These are phyloP conservation scores for Encephalitozoon hellem DNA, from an alignment of 371 early-diverging fungal genomes.

Conservation along the genomic window DNA sequence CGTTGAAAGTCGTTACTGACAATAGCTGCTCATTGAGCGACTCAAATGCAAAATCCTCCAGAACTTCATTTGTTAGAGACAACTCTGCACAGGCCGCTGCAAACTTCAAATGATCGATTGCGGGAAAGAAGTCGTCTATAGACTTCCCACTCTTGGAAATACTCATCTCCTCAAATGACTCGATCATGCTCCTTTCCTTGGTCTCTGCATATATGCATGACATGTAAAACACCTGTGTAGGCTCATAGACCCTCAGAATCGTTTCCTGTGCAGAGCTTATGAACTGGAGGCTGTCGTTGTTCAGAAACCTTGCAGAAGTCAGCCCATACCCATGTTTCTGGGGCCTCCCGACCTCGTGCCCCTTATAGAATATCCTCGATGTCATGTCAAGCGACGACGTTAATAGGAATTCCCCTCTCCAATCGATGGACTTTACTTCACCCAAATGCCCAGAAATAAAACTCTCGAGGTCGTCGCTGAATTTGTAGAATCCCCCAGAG, in stretches of 20 bases:
- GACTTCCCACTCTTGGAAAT: neutral
- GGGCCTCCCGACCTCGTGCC: conserved; percentile 44
- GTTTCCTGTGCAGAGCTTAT: conserved; percentile 42
- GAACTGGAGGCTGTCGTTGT: neutral
- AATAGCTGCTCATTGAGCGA: conserved; percentile 30
- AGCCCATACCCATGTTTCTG: conserved; percentile 46
- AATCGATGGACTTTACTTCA: conserved; percentile 40
- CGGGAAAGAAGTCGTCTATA: neutral
- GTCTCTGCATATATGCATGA: neutral
- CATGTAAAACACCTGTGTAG: conserved; percentile 35
- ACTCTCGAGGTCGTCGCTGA: neutral
- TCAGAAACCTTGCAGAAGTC: conserved; percentile 28
- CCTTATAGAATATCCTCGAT: conserved; percentile 44
- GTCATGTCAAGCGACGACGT: conserved; percentile 47
- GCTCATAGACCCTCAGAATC: conserved; percentile 42
- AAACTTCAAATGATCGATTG: conserved; percentile 9
- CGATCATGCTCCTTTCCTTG: neutral
- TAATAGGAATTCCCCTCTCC: conserved; percentile 31
- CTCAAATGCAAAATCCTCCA: conserved; percentile 9
- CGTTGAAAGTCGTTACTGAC: conserved; percentile 35
- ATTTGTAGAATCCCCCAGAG: conserved; percentile 49
- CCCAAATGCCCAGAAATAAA: conserved; percentile 44
- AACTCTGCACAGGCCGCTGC: conserved; percentile 42
- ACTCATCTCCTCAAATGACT: neutral
- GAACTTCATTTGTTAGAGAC: conserved; percentile 43